A percentile compares a stretch with the other conserved stretches of the same genome.
phyloP scores from a whole-genome alignment of 148 eudicot genomes.

The Selenicereus undatus region DNA sequence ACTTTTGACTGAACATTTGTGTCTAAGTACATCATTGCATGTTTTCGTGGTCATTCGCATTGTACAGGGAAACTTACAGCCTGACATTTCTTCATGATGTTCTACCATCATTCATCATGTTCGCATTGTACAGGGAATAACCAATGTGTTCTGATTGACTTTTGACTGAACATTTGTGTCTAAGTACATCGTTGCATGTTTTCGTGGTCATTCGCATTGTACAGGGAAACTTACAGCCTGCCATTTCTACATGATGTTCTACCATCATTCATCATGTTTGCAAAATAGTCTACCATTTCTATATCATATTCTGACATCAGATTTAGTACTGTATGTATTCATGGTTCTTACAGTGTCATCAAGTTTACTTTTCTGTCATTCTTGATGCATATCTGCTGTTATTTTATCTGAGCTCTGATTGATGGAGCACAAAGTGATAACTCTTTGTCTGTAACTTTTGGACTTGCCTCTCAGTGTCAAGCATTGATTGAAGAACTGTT shows the following conservation, averaged over 20 bases:
- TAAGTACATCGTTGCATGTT: background rate
- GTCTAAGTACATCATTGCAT: background rate
- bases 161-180: background rate
- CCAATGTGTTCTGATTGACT: background rate
- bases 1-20: background rate
- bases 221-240: background rate
- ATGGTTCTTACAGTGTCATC: background rate
- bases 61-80: background rate
- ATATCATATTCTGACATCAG: background rate
- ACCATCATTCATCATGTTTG: background rate
- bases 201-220: background rate
- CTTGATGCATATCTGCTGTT: too few species aligned
- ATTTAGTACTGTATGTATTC: background rate
- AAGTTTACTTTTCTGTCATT: background rate
- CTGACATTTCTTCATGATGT: background rate
- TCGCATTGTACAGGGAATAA: background rate
- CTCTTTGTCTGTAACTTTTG: conserved; percentile 9
- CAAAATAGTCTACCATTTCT: background rate
- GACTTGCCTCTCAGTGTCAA: conserved; percentile 66
- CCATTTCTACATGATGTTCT: background rate
- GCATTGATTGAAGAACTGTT: conserved; percentile 82
- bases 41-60: background rate
- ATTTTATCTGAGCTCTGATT: background rate
- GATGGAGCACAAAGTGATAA: background rate
- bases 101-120: background rate